Evolutionary conservation across 139 green algal species (phyloP).

Genomic region (Picochlorum sp.): DNA sequence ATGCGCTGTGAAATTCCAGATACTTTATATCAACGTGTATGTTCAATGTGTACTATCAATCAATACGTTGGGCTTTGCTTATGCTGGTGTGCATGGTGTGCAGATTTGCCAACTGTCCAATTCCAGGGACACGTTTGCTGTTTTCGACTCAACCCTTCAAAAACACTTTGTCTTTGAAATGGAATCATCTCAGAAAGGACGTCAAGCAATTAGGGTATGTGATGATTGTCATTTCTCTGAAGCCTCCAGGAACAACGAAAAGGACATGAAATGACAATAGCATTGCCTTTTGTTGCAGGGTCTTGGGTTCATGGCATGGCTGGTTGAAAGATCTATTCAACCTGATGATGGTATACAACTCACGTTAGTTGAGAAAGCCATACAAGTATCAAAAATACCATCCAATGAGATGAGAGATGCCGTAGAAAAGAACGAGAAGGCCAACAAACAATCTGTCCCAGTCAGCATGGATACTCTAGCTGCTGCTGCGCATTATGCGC

Average conservation of each 20-base stretch:
- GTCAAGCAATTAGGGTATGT: too few relatives aligned
- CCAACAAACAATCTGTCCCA: neutral
- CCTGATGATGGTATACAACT: neutral
- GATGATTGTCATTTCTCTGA: too few relatives aligned
- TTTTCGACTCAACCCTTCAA: neutral
- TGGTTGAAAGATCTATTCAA: neutral
- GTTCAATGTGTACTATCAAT: too few relatives aligned
- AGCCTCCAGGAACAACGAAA: too few relatives aligned
- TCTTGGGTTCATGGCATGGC: neutral
- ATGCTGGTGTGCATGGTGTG: too few relatives aligned
- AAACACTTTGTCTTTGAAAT: conserved; percentile 3
- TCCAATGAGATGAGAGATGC: neutral
- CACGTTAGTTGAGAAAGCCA: neutral
- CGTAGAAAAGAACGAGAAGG: neutral
- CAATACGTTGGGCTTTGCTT: too few relatives aligned
- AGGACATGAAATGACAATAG: too few relatives aligned
- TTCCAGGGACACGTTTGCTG: neutral
- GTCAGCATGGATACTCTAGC: neutral
- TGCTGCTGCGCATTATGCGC: conserved; percentile 17
- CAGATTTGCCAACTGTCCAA: too few relatives aligned
- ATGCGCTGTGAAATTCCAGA: too few relatives aligned
- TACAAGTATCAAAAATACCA: neutral
- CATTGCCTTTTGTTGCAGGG: neutral
- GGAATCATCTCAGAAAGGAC: neutral
- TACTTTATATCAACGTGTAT: too few relatives aligned